These are phyloP conservation scores for Pythium chondricola DNA, from an alignment of 352 stramenopile genomes.

Conservation along the genomic window DNA sequence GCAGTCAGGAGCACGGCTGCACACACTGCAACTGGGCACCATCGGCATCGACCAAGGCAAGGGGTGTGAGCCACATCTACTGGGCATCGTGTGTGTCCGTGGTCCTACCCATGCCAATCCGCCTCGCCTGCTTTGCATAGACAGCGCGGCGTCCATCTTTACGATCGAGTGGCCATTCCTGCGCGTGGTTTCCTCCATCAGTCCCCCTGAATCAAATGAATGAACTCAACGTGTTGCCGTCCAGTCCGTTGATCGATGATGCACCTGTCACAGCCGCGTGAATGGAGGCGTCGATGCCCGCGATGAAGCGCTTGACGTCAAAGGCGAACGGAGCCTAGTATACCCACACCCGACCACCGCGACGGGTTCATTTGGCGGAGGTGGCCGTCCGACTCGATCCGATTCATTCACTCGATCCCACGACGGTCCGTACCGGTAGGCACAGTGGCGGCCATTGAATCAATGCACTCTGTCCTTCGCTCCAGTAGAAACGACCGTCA, in stretches of 20 bases:
- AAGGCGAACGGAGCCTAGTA: slow-evolving; percentile 26
- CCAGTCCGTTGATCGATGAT: too few species aligned
- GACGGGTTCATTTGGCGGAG: slow-evolving; percentile 30
- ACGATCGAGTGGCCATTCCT: slow-evolving; percentile 23
- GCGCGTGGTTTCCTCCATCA: slow-evolving; percentile 30
- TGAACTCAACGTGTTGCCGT: too few species aligned
- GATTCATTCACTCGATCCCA: slow-evolving; percentile 9
- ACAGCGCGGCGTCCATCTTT: slow-evolving; percentile 4
- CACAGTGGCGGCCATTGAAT: slow-evolving; percentile 9
- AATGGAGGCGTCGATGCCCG: too few species aligned
- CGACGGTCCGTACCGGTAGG: slow-evolving; percentile 11
- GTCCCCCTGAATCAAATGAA: too few species aligned
- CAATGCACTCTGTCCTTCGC: too few species aligned
- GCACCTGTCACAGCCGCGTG: too few species aligned
- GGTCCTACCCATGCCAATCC: neutral
- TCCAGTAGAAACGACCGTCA: slow-evolving; percentile 26
- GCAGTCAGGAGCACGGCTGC: slow-evolving; percentile 30
- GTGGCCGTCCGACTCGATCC: slow-evolving; percentile 26
- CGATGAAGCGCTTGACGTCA: slow-evolving; percentile 13
- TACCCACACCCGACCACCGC: too few species aligned
- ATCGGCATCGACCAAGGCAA: neutral
- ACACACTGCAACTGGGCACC: slow-evolving; percentile 29
- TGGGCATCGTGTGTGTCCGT: neutral
- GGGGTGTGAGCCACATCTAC: slow-evolving; percentile 2
- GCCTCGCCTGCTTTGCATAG: neutral